phyloP scores from a whole-genome alignment of 306 rosid genomes.

The Cucumis sativus region Cucumber_9930_V3 NC_026661.2:19853001-19853500 shows the following conservation, averaged over 20 bases:
- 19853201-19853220: neutral
- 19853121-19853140: neutral
- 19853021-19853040: conserved; percentile 23
- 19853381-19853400: conserved; percentile 5
- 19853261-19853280: neutral
- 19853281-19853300: neutral
- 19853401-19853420: neutral
- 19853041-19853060: conserved; percentile 18
- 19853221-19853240: neutral
- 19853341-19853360: neutral
- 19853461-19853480: conserved; percentile 50
- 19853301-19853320: neutral
- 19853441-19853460: conserved; percentile 18
- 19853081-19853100: neutral
- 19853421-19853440: conserved; percentile 2
- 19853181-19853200: neutral
- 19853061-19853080: neutral
- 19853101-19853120: neutral
- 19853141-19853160: neutral
- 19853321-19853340: neutral
- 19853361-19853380: neutral
- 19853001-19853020: conserved; percentile 31
- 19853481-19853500: conserved; percentile 24
- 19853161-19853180: neutral
- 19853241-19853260: neutral